These are phyloP conservation scores for Globisporangium apiculatum DNA, from an alignment of 352 stramenopile species.

Conservation along the genomic window DNA sequence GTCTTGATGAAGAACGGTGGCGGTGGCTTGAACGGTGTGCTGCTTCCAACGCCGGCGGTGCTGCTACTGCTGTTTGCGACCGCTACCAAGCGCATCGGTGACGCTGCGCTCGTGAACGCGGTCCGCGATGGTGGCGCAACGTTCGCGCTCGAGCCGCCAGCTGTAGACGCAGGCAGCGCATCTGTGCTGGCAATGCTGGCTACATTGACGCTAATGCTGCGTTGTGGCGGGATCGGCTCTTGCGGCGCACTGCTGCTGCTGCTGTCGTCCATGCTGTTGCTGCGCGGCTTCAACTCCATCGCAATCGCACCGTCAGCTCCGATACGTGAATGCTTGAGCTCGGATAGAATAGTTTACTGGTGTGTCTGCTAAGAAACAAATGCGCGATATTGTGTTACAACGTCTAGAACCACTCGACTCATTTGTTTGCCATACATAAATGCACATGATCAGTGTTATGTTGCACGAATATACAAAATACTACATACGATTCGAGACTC, in stretches of 20 bases:
- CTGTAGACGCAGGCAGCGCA: background rate
- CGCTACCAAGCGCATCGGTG: constrained; percentile 8
- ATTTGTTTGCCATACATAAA: no score
- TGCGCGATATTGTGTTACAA: no score
- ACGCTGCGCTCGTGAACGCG: background rate
- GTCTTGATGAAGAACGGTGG: constrained; percentile 32
- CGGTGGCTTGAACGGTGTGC: constrained; percentile 3
- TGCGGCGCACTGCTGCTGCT: background rate
- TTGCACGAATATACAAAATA: no score
- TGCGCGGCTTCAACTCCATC: background rate
- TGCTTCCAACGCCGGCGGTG: background rate
- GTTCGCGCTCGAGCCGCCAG: background rate
- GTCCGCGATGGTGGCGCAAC: background rate
- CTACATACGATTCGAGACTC: no score
- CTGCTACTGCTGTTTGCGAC: background rate
- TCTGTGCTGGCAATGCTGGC: background rate
- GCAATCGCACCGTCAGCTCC: no score
- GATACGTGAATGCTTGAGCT: no score
- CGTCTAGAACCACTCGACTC: no score
- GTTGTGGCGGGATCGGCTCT: background rate
- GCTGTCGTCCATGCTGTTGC: background rate
- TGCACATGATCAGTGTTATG: no score
- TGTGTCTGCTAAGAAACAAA: no score
- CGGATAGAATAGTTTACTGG: no score
- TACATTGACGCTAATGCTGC: background rate